Evolutionary conservation across 169 alveolate species (phyloP).

Genomic region (Plasmodium gonderi): DNA sequence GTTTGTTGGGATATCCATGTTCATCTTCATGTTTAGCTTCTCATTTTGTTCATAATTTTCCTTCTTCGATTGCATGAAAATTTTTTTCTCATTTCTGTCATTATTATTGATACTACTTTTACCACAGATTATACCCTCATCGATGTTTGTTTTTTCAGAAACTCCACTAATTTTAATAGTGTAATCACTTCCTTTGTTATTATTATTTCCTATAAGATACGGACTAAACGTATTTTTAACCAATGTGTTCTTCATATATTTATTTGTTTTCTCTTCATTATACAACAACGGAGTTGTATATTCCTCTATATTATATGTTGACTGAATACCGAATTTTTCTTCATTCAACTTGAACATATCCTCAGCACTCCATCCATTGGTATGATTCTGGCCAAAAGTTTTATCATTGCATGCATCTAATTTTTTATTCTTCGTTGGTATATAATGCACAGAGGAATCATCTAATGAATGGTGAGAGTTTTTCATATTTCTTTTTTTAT

Average conservation of each 20-base stretch:
- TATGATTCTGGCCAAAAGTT: slow-evolving; percentile 83
- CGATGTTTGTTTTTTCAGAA: background rate
- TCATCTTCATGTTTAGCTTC: background rate
- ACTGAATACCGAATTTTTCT: slow-evolving; percentile 89
- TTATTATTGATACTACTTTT: background rate
- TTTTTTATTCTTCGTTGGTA: slow-evolving; percentile 1
- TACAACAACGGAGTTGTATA: slow-evolving; percentile 80
- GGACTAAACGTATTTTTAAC: background rate
- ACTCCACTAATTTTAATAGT: background rate
- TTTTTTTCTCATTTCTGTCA: background rate
- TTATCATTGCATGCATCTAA: slow-evolving; percentile 75
- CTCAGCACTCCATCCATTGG: slow-evolving; percentile 89
- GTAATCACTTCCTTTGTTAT: background rate
- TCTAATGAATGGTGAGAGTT: slow-evolving; percentile 1
- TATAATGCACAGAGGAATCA: slow-evolving; percentile 38
- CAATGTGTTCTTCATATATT: background rate
- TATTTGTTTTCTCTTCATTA: slow-evolving; percentile 20
- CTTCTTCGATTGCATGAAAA: background rate
- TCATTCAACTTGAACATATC: slow-evolving; percentile 91
- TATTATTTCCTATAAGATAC: background rate
- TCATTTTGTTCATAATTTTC: background rate
- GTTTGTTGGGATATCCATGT: background rate
- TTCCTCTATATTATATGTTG: slow-evolving; percentile 85
- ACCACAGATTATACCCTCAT: background rate
- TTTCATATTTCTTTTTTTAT: slow-evolving; percentile 16